Base-by-base conservation (phyloP, 202 grass and related monocot species). In the Musa balbisiana region DNA sequence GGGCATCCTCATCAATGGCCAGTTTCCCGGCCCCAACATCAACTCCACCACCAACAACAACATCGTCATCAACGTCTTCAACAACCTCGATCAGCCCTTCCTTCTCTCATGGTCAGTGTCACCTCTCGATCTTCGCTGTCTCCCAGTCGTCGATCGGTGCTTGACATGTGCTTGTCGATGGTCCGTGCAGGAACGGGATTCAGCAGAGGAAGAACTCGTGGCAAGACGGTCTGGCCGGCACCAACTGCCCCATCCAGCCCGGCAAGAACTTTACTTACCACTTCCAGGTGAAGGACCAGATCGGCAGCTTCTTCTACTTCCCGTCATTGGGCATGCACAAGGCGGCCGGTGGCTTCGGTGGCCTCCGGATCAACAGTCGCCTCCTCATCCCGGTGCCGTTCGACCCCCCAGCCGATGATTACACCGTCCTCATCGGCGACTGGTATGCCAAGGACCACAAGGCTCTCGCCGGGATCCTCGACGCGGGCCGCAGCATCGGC, bases 121-220 rank as follows among this genome's bases (percentile, higher is more conserved):
- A 15, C 15, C 8, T 51, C 17, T 22, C 29, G 16, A 13, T 21
- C 63, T 26, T n/a, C 4, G 6, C 1, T 4, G 14, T 8, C 9
- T 19, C 6, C 56, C n/a, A 20, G 56, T n/a, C n/a, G 13, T 60
- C 8, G 8, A 8, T n/a, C 3, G 13, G 11, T 58, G 3, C 14
- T 58, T 58, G 55, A 16, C 3, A 16, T 58, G 9, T 64, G 15
- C 1, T 64, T 64, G 20, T 64, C 21, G 33, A 12, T 70, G 14
- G 19, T 49, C 9, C 0, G 16, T 51, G 29, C 1, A 49, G 92
- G 92, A 86, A 92, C 59, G 92, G 92, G 23, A 96, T 96, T 74
- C 89, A 96, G 79, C 92, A 92, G 71, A 68, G 92, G 85, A 96
- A 92, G 85, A 88, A 88, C 83, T 90, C 92, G n/a, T 96, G 92